Evolutionary conservation across 257 asterid genomes (phyloP).

Genomic region (Plantago ovata): DNA sequence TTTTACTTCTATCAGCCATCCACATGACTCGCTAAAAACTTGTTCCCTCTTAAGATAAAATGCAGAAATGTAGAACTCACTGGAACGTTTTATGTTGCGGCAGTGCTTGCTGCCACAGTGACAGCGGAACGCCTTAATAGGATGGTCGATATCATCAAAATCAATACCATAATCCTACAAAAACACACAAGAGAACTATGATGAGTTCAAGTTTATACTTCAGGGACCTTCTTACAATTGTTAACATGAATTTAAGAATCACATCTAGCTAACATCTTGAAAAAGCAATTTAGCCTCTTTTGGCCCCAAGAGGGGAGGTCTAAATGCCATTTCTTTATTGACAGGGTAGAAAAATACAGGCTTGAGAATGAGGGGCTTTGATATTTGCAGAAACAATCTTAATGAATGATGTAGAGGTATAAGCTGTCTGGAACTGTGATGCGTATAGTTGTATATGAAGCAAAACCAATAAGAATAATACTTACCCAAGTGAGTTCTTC

Average conservation of each 20-base stretch:
- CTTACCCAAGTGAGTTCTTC: slow-evolving; percentile 98
- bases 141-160: slow-evolving; percentile 84
- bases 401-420: too few relatives aligned
- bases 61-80: slow-evolving; percentile 42
- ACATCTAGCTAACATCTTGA: too few relatives aligned
- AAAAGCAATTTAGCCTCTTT: too few relatives aligned
- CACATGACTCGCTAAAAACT: too few relatives aligned
- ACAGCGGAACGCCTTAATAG: slow-evolving; percentile 72
- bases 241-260: neutral
- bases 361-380: neutral
- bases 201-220: neutral
- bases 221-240: neutral
- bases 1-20: neutral
- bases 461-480: neutral
- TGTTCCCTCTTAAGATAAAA: neutral
- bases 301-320: too few relatives aligned
- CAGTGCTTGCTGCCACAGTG: slow-evolving; percentile 83
- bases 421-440: too few relatives aligned
- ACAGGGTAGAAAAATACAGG: too few relatives aligned
- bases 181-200: slow-evolving; percentile 12
- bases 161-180: slow-evolving; percentile 92
- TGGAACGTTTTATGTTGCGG: slow-evolving; percentile 69
- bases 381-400: neutral
- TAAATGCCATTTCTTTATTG: too few relatives aligned
- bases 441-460: neutral